Evolutionary conservation across 768 basidiomycete genomes (phyloP), one percentile per base, ranked within the genome.

Genomic region (Macrolepiota dolichaula): DNA sequence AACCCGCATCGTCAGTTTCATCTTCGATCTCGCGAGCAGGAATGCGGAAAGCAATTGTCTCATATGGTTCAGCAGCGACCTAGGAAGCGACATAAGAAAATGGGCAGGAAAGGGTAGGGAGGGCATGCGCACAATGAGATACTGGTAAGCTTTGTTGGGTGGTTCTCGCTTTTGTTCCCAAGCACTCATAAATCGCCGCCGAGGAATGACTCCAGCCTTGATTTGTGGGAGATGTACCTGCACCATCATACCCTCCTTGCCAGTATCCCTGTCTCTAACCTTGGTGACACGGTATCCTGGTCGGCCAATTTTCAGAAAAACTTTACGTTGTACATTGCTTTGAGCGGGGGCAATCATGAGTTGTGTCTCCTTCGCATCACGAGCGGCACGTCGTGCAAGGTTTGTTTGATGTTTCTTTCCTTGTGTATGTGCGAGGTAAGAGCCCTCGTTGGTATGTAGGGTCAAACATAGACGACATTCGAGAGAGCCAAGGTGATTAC

Each of bases 391-490:
- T 42, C 97, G 86, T 13, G 97, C 97, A 55, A 99, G 86, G 72
- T 98, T 98, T 3, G 96, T 98, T 73, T 98, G 97, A 72, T 98
- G 97, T 72, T 98, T 99, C 79, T 98, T 99, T 22, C 97, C 97
- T 78, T 98, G 97, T 0, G 97, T 99, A 68, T 99, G 97, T 0
- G 97, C 97, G 51, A 99, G 89, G 73, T 98, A 98, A 13, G 96
- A 97, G 19, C 97, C 97, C 76, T 99, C 97, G 69, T 98, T 98
- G n/a, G 96, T 98, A 76, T 99, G 97, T 11, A 99, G 84, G 0
- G 97, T 99, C 51, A 99, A 78, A 73, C 97, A 98, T 29, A 99
- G 84, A 68, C 96, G 92, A 79, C 97, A 99, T 85, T 98, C 96
- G 44, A 98, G 85, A 9, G 96, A 98, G 44, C 97, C 97, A 61